These are phyloP conservation scores for Phoma herbarum DNA, from an alignment of 2,329 filamentous ascomycete species.

Conservation along the genomic window DNA sequence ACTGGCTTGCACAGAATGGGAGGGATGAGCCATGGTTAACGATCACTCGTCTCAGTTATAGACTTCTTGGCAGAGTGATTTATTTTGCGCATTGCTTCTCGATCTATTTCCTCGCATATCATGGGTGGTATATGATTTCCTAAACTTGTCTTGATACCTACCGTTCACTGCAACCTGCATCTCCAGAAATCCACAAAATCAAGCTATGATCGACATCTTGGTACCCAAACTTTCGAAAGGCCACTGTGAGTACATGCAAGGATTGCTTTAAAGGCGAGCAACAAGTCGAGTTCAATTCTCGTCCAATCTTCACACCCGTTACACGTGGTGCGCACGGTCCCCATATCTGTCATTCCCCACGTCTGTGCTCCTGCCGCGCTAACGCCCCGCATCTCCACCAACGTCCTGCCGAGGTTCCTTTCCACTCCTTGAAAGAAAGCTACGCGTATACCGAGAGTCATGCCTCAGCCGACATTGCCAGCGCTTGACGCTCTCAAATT, in stretches of 20 bases:
- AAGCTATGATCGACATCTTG: too few relatives aligned
- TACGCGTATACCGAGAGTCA: slow-evolving; percentile 14
- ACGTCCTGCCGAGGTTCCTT: slow-evolving; percentile 19
- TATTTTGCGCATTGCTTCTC: neutral
- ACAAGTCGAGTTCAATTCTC: neutral
- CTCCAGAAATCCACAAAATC: too few relatives aligned
- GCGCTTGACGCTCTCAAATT: neutral
- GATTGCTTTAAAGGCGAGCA: neutral
- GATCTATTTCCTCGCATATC: neutral
- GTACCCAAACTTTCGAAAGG: too few relatives aligned
- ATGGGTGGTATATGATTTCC: neutral
- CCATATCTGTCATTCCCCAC: neutral
- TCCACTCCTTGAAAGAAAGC: slow-evolving; percentile 5
- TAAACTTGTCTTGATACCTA: neutral
- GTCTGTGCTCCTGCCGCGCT: slow-evolving; percentile 9
- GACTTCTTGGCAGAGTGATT: neutral
- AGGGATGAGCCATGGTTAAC: neutral
- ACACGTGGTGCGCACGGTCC: neutral
- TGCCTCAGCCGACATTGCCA: slow-evolving; percentile 1
- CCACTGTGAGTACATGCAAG: too few relatives aligned
- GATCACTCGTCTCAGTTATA: neutral
- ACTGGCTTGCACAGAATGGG: neutral
- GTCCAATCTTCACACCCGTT: neutral
- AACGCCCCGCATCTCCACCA: slow-evolving; percentile 20
- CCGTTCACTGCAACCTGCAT: too few relatives aligned